Evolutionary conservation across 2,329 filamentous ascomycete genomes (phyloP).

Genomic region (Botryotinia convoluta): DNA sequence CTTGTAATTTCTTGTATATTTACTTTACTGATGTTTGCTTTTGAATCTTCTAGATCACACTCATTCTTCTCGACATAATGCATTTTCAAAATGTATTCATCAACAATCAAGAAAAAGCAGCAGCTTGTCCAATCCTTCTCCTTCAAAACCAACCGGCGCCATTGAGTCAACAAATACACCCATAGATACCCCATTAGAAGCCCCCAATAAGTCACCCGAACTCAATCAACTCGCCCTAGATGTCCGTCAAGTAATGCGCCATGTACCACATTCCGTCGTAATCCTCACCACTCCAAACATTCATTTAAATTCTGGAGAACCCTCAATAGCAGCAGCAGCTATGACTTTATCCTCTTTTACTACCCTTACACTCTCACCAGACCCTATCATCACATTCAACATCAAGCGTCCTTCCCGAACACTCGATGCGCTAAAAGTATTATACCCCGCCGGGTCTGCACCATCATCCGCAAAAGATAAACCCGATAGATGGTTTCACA

Average conservation of each 20-base stretch:
- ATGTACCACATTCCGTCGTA: conserved; percentile 34
- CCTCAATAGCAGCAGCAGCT: conserved; percentile 23
- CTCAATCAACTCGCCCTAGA: conserved; percentile 23
- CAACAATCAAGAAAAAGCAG: background rate
- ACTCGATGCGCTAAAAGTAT: conserved; percentile 27
- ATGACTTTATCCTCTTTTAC: conserved; percentile 40
- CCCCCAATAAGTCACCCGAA: background rate
- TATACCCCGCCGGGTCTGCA: conserved; percentile 22
- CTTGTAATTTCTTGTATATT: background rate
- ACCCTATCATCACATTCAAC: conserved; percentile 38
- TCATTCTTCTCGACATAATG: background rate
- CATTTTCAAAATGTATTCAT: background rate
- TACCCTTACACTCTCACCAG: conserved; percentile 34
- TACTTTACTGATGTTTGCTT: background rate
- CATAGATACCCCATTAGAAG: background rate
- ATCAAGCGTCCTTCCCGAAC: conserved; percentile 36
- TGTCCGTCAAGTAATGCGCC: conserved; percentile 36
- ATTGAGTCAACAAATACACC: background rate
- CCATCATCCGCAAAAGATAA: background rate
- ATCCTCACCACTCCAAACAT: conserved; percentile 30
- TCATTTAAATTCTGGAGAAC: background rate
- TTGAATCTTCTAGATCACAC: background rate
- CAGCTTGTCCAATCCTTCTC: background rate
- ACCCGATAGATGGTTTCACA: background rate
- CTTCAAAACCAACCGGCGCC: background rate